Evolutionary conservation across 1,284 basidiomycete species (phyloP), one percentile per base, ranked within the genome.

Genomic region (Neotropicomus parvogracilis): DNA sequence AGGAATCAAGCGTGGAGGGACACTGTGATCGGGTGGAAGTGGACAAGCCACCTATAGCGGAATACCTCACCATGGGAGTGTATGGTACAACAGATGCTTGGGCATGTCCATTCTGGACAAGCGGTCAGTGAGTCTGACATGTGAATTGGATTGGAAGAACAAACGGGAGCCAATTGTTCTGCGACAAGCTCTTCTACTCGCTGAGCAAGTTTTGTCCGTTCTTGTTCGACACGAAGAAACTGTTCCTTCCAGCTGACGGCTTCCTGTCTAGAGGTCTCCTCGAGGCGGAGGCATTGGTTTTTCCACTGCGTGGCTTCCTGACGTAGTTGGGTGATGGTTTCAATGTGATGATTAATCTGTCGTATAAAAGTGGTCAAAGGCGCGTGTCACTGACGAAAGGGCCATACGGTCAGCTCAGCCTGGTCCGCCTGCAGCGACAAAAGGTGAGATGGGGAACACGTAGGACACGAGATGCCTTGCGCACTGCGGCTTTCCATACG

Each of bases 161-260:
- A 44, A 40, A 75, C 75, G 36, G 68, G 66, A 31, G 34, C 7
- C 16, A 77, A 60, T 47, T 74, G 73, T 44, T 78, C 75, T 9
- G 74, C 62, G 5, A 79, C 63, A 10, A 83, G 69, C 48, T 83
- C 80, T 39, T 83, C 80, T 11, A 83, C 62, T 27, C 78, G 71
- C 4, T 73, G 72, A 8, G 75, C 70, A 19, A 85, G 68, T 6
- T 74, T 69, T 28, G 72, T 73, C 48, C 83, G 72, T 50, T 85
- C 82, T 48, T 80, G 71, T 52, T 86, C 84, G 24, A 83, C 80
- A 16, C 80, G 75, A 37, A 80, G 65, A 57, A 82, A 86, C 53
- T 85, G 83, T 21, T 85, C 83, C 59, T 85, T 85, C 83, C 83
- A 86, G 55, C 81, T 80, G 13, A 66, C 58, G 2, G 71, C 65